Conservation (phyloP, 495 filamentous ascomycete genomes). For the Talaromyces adpressus region DNA sequence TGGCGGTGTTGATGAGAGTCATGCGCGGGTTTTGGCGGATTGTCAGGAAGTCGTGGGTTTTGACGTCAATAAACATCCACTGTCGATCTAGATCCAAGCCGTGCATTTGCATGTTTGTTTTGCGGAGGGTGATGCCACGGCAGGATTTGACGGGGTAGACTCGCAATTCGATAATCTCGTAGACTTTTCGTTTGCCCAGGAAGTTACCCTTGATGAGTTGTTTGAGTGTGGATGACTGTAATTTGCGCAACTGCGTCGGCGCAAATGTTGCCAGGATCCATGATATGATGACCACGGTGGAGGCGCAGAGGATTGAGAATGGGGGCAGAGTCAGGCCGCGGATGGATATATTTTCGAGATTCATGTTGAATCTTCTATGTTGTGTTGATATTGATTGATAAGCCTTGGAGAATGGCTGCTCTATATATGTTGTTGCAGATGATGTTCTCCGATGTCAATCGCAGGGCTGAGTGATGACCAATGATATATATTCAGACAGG, state of each 20-base stretch:
- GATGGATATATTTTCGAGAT: not conserved
- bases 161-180: constrained; percentile 45
- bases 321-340: not conserved
- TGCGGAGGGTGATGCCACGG: constrained; percentile 62
- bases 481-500: not conserved
- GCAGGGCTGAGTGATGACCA: not conserved
- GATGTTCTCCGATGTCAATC: not conserved
- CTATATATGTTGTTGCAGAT: not conserved
- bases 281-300: not conserved
- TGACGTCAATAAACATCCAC: constrained; percentile 39
- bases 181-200: not conserved
- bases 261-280: not conserved
- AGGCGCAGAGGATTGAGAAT: not conserved
- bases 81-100: constrained; percentile 77
- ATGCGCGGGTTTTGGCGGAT: constrained; percentile 38
- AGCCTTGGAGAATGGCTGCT: not conserved
- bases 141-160: constrained; percentile 92
- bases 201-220: not conserved
- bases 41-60: constrained; percentile 30
- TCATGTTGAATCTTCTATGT: not conserved
- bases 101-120: constrained; percentile 55
- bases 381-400: no score
- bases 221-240: not conserved
- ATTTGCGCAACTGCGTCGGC: not conserved
- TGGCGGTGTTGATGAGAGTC: constrained; percentile 33